These are phyloP conservation scores for Bolboschoenoplectus hybrid DNA, from an alignment of 202 grass and related monocot genomes.

Conservation along the genomic window DNA sequence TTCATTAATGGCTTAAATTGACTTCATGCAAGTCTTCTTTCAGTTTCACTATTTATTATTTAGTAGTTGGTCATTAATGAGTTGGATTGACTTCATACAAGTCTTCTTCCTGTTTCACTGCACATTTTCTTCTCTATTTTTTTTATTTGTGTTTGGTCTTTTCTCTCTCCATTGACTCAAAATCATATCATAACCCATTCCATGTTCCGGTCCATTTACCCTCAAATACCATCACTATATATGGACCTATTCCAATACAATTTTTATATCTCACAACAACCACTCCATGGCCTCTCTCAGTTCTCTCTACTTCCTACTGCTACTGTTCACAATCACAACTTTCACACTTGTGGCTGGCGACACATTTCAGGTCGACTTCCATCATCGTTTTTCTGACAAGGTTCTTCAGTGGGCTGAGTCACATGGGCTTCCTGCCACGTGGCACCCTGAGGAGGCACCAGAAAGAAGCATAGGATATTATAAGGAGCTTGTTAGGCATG, in stretches of 20 bases:
- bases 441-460: slow-evolving; percentile 36
- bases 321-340: slow-evolving; percentile 23
- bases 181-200: neutral
- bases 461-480: slow-evolving; percentile 64
- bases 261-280: slow-evolving; percentile 26
- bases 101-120: neutral
- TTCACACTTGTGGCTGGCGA: neutral
- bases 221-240: slow-evolving; percentile 18
- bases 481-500: slow-evolving; percentile 51
- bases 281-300: slow-evolving; percentile 11
- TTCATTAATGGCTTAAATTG: slow-evolving; percentile 19
- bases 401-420: slow-evolving; percentile 63
- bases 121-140: neutral
- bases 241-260: slow-evolving; percentile 32
- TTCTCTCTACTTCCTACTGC: slow-evolving; percentile 33
- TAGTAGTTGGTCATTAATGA: no score
- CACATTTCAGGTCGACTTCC: slow-evolving; percentile 54
- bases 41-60: no score
- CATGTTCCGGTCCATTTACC: neutral
- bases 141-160: neutral
- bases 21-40: slow-evolving; percentile 1
- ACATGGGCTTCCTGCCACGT: slow-evolving; percentile 40
- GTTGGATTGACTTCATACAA: slow-evolving; percentile 7
- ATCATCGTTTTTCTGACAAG: slow-evolving; percentile 66
- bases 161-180: slow-evolving; percentile 28